Percentiles rank a stretch among this genome's conserved stretches.
Conservation (phyloP, 2,329 filamentous ascomycete genomes). For the Xylaria hypoxylon region DNA sequence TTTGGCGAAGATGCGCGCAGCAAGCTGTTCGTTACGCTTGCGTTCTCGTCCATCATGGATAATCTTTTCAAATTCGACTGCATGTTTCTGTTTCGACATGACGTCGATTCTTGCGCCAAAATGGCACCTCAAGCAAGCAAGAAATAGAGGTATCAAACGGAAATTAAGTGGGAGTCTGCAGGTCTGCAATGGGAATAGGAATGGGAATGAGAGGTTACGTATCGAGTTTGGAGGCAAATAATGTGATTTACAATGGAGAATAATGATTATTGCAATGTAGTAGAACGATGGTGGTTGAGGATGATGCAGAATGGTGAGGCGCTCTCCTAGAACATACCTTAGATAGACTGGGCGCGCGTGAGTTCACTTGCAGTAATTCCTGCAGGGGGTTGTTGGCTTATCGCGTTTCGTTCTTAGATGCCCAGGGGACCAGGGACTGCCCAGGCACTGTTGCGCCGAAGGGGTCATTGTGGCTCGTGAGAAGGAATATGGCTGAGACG, state of each 20-base stretch:
- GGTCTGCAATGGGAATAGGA: background rate
- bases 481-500: conserved; percentile 19
- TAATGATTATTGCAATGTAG: conserved; percentile 2
- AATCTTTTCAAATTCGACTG: conserved; percentile 37
- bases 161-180: conserved; percentile 6
- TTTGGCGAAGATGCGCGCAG: conserved; percentile 75
- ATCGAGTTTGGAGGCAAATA: background rate
- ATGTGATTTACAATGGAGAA: background rate
- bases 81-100: conserved; percentile 52
- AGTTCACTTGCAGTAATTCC: conserved; percentile 24
- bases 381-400: conserved; percentile 30
- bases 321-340: background rate
- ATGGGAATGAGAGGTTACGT: too few species aligned
- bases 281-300: background rate
- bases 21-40: conserved; percentile 78
- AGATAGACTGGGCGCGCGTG: conserved; percentile 15
- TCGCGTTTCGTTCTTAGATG: conserved; percentile 25
- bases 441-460: too few species aligned
- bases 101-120: conserved; percentile 30
- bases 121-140: background rate
- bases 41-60: conserved; percentile 68
- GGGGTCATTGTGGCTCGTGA: too few species aligned
- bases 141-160: background rate
- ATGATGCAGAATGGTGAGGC: background rate
- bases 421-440: too few species aligned